Evolutionary conservation across 2,329 filamentous ascomycete species (phyloP), one percentile per base, ranked within the genome.

Genomic region (Huntiella omanensis): DNA sequence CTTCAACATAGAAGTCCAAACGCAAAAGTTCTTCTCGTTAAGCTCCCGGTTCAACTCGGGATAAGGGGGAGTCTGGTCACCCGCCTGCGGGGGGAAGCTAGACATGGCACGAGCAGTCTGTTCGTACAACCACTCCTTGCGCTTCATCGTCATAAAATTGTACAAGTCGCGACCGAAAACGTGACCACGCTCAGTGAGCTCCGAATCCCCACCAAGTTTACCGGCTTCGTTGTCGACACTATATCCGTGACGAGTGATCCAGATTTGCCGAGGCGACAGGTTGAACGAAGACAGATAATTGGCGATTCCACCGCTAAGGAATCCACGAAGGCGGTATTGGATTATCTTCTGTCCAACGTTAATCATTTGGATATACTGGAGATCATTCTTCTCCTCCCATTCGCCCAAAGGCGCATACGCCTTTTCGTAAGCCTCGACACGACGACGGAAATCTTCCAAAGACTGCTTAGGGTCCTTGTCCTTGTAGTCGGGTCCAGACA

Each of bases 201-300:
- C 72, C 1, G 87, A 88, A 59, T 98, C 81, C 39, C 91, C 91
- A 36, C 91, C 91, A 50, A 98, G 84, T 60, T 84, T 92, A 51
- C 87, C 86, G 2, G 77, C 69, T 49, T 83, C 70, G 57, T 98
- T 95, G 59, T 98, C 91, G 50, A 75, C 59, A 48, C 86, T 95
- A 62, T 95, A 83, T 37, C 91, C 91, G 58, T 96, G 91, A 43
- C 91, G 71, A 1, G 91, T 96, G 58, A 98, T 92, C 91, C 91
- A 98, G 50, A 98, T 96, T 61, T 95, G 88, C 46, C 91, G 74
- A 1, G 91, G 87, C 0, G 88, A 84, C 12, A 98, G 72, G 55
- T 98, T 96, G 69, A 98, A 98, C 55, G 93, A 96, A 40, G 91
- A 81, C 7, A 98, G 71, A 56, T 96, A 98, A 53, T 87, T 93